Evolutionary conservation across 495 filamentous ascomycete species (phyloP).

Genomic region (Penicillium waksmanii): DNA sequence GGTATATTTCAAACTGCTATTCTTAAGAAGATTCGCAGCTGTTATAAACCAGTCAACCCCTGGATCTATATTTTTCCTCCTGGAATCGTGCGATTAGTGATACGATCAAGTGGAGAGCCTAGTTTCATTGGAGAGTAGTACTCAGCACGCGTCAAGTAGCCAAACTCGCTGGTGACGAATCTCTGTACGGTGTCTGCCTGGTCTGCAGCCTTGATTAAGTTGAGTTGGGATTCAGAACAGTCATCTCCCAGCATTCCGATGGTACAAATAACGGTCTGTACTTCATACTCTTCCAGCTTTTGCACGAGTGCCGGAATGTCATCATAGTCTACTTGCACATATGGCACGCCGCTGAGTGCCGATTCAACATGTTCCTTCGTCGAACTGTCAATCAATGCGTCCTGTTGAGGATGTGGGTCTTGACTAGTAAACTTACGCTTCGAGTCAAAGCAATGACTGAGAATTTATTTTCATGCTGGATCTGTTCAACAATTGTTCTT

Average conservation of each 20-base stretch:
- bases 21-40: conserved; percentile 11
- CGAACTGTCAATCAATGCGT: neutral
- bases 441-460: conserved; percentile 13
- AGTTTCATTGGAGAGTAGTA: neutral
- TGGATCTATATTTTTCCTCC: conserved; percentile 12
- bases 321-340: conserved; percentile 19
- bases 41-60: conserved; percentile 14
- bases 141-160: conserved; percentile 14
- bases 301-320: conserved; percentile 9
- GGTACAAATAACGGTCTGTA: conserved; percentile 16
- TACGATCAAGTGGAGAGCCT: neutral
- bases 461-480: conserved; percentile 12
- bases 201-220: conserved; percentile 15
- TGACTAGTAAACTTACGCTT: conserved; percentile 5
- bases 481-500: conserved; percentile 17
- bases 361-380: conserved; percentile 14
- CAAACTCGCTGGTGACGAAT: conserved; percentile 15
- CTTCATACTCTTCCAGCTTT: conserved; percentile 9
- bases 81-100: conserved; percentile 1
- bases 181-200: conserved; percentile 6
- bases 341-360: conserved; percentile 10
- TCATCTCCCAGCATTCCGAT: conserved; percentile 18
- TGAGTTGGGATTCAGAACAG: conserved; percentile 13
- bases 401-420: neutral
- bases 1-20: conserved; percentile 11